A percentile compares a stretch with the other conserved stretches of the same genome.
These are phyloP conservation scores for Ogataea ramenticola DNA, from an alignment of 805 yeast species.

Conservation along the genomic window DNA sequence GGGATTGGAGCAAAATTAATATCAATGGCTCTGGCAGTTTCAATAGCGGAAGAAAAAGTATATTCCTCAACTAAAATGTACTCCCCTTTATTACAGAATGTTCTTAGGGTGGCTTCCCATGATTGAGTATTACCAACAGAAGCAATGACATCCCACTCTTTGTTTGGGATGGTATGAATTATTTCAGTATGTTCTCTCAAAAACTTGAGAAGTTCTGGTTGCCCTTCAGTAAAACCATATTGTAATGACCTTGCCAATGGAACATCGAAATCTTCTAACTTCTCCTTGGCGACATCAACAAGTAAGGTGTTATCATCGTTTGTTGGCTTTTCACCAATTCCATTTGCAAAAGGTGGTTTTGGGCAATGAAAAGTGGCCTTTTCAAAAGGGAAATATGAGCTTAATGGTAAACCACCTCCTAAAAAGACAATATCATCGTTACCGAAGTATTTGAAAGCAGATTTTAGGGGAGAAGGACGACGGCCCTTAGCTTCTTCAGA, in stretches of 20 bases:
- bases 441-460: conserved; percentile 69
- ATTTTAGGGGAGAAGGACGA: conserved; percentile 71
- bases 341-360: conserved; percentile 69
- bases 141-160: conserved; percentile 67
- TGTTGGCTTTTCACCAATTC: conserved; percentile 59
- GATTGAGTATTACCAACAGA: conserved; percentile 88
- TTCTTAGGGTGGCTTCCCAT: conserved; percentile 78
- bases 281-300: conserved; percentile 31
- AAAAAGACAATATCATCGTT: conserved; percentile 77
- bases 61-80: conserved; percentile 69
- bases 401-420: conserved; percentile 92
- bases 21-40: conserved; percentile 57
- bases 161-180: conserved; percentile 44
- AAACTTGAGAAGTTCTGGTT: conserved; percentile 59
- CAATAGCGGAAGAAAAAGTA: conserved; percentile 69
- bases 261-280: conserved; percentile 46
- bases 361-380: conserved; percentile 65
- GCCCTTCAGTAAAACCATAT: conserved; percentile 84
- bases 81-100: conserved; percentile 52
- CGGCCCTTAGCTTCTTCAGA: conserved; percentile 77
- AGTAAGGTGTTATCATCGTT: conserved; percentile 30
- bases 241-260: conserved; percentile 84
- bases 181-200: conserved; percentile 67
- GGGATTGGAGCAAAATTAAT: conserved; percentile 56
- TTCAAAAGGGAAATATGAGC: conserved; percentile 91